phyloP scores from a whole-genome alignment of 2,329 filamentous ascomycete species.

The Aspergillus proliferans region DNA sequence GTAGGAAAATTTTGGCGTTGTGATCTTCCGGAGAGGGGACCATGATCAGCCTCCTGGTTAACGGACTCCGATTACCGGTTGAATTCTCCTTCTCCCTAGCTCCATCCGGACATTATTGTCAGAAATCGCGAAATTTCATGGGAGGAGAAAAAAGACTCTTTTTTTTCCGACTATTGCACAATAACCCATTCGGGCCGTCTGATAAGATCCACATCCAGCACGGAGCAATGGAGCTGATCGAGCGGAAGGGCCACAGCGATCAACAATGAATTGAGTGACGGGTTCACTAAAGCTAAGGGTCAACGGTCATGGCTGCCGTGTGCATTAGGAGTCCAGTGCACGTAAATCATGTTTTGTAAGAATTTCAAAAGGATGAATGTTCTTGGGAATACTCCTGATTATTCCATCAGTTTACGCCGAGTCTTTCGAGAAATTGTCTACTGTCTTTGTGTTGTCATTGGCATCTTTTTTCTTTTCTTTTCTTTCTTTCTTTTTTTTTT shows the following conservation, averaged over 20 bases:
- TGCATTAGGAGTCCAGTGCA: slow-evolving; percentile 1
- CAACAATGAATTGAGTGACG: background rate
- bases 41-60: background rate
- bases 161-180: slow-evolving; percentile 1
- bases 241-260: background rate
- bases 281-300: background rate
- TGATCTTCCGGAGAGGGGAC: background rate
- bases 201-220: slow-evolving; percentile 1
- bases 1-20: background rate
- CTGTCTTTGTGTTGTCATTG: no score
- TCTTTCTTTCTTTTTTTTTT: background rate
- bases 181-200: background rate
- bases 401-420: slow-evolving; percentile 5
- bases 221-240: slow-evolving; percentile 1
- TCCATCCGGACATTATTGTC: slow-evolving; percentile 9
- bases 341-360: slow-evolving; percentile 1
- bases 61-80: background rate
- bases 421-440: background rate
- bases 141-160: background rate
- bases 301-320: background rate
- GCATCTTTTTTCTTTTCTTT: no score
- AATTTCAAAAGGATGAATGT: background rate
- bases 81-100: background rate
- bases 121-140: slow-evolving; percentile 4
- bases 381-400: slow-evolving; percentile 5